Evolutionary conservation across 345 rosid genomes (phyloP), one percentile per base, ranked within the genome.

Genomic region (Eutrema japonicum): DNA sequence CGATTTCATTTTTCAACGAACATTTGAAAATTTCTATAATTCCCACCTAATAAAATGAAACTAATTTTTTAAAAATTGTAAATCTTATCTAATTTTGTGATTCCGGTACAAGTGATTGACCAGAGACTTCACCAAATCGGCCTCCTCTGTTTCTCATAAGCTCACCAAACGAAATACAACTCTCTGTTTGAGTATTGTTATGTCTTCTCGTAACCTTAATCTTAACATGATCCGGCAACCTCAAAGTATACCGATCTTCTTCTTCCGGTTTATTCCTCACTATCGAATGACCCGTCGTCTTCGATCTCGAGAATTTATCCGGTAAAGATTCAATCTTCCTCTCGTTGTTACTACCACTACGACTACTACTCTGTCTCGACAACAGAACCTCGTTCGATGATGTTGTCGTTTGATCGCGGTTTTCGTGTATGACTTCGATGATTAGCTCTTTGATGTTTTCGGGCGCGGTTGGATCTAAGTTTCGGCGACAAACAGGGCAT

Each of bases 221-320:
- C 80, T 68, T 86, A 50, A 85, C 86, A 64, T 87, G 77, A 6
- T 87, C 85, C 27, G 77, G 82, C 77, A 93, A 77, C 74, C 84
- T 83, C 82, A 90, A 59, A 1, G 75, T 88, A 66, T 83, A 83
- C 77, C 66, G 72, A 59, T 80, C 84, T 43, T 85, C 88, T 10
- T 77, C 85, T 30, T 70, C 85, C 41, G 77, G 72, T 58, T 72
- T 68, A 47, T 52, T 54, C 54, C 76, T 76, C 41, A 45, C 54
- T n/a, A 89, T 69, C 2, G 92, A 93, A 55, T 93, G 98, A 11
- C 98, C 96, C 0, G 97, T 93, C 0, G 98, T 81, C 46, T 88
- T 83, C 0, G 90, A 87, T 76, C 96, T 81, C 7, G 86, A 76
- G 71, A 85, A 78, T 13, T 78, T 82, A 50, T 77, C 83, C 7